Conservation (phyloP, 345 rosid genomes). For the Citrus inodora region DNA sequence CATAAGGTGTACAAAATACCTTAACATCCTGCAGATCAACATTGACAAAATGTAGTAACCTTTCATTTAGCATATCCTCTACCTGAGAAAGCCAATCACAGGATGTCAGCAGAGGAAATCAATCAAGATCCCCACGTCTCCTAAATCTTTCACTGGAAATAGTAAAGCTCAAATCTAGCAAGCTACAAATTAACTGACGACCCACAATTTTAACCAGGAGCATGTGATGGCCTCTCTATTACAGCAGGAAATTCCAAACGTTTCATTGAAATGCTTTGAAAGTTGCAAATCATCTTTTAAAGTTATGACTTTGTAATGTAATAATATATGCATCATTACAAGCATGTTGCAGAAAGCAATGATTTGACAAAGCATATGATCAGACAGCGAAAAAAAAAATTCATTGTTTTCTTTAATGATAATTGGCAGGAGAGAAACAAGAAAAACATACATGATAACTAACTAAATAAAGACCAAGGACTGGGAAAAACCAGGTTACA, state of each 20-base stretch:
- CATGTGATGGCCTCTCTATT: background rate
- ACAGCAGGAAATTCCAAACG: background rate
- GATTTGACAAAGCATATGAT: background rate
- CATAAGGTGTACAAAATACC: slow-evolving; percentile 32
- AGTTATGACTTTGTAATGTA: background rate
- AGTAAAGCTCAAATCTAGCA: background rate
- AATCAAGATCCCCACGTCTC: background rate
- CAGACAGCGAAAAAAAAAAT: background rate
- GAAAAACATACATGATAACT: background rate
- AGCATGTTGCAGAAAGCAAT: background rate
- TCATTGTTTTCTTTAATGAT: background rate
- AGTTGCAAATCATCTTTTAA: background rate
- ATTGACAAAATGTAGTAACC: slow-evolving; percentile 48
- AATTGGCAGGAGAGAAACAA: background rate
- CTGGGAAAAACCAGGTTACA: background rate
- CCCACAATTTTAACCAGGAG: background rate
- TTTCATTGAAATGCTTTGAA: background rate
- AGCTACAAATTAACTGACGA: background rate
- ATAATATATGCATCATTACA: background rate
- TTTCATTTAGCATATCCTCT: slow-evolving; percentile 60
- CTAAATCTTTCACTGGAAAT: background rate
- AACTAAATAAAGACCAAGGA: background rate
- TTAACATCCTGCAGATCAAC: slow-evolving; percentile 61
- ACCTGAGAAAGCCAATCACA: slow-evolving; percentile 38
- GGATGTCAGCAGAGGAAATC: slow-evolving; percentile 2